phyloP scores from a whole-genome alignment of 805 yeast species.

The Ogataea ganodermae region DNA sequence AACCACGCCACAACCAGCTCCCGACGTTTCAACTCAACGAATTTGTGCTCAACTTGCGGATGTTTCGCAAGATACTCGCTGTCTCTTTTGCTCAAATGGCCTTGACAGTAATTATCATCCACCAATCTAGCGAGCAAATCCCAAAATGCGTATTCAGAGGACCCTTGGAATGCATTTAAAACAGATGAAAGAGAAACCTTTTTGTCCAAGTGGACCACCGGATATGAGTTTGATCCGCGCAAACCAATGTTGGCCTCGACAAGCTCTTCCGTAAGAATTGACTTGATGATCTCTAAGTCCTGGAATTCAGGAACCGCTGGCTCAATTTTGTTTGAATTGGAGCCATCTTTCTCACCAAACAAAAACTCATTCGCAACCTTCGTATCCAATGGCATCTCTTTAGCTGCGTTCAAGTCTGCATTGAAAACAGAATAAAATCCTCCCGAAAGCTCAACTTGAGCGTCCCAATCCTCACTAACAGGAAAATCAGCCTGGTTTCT shows the following conservation, averaged over 20 bases:
- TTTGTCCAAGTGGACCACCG: slow-evolving; percentile 36
- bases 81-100: slow-evolving; percentile 17
- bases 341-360: slow-evolving; percentile 19
- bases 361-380: slow-evolving; percentile 24
- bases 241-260: not conserved
- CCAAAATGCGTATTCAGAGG: slow-evolving; percentile 42
- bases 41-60: slow-evolving; percentile 9
- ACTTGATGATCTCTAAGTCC: slow-evolving; percentile 9
- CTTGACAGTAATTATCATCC: slow-evolving; percentile 39
- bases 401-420: slow-evolving; percentile 17
- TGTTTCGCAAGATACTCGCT: slow-evolving; percentile 7
- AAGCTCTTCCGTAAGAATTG: slow-evolving; percentile 20
- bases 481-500: slow-evolving; percentile 46
- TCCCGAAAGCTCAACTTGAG: slow-evolving; percentile 57
- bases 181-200: slow-evolving; percentile 36
- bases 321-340: slow-evolving; percentile 16
- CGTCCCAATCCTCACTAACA: slow-evolving; percentile 61
- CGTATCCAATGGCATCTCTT: slow-evolving; percentile 19
- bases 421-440: slow-evolving; percentile 44
- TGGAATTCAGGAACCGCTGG: slow-evolving; percentile 10
- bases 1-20: slow-evolving; percentile 60
- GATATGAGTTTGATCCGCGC: slow-evolving; percentile 36
- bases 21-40: slow-evolving; percentile 40
- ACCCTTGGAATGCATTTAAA: slow-evolving; percentile 16
- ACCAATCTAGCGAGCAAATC: slow-evolving; percentile 64